These are phyloP conservation scores for Gossypium ekmanianum DNA, from an alignment of 345 rosid species.

Conservation along the genomic window DNA sequence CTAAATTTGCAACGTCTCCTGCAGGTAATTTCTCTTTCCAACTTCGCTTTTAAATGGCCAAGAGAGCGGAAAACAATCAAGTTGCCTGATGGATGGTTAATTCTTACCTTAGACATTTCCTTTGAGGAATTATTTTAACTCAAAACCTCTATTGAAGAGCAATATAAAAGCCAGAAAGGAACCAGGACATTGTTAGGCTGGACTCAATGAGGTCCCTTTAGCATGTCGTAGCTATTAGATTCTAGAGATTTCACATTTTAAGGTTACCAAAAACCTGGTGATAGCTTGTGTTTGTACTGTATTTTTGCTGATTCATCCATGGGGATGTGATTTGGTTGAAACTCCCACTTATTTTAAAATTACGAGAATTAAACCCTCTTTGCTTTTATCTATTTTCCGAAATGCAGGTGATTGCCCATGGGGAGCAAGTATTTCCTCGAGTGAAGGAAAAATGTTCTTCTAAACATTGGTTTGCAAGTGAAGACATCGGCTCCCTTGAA, in stretches of 20 bases:
- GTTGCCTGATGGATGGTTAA: not conserved
- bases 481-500: slow-evolving; percentile 65
- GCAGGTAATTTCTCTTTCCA: slow-evolving; percentile 51
- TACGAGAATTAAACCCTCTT: not conserved
- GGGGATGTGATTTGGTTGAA: slow-evolving; percentile 1
- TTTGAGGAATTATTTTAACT: slow-evolving; percentile 2
- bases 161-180: not conserved
- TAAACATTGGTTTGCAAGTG: slow-evolving; percentile 65
- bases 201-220: not conserved
- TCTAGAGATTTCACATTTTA: not conserved
- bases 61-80: not conserved
- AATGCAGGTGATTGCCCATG: slow-evolving; percentile 80
- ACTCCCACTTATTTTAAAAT: slow-evolving; percentile 1
- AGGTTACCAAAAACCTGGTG: not conserved
- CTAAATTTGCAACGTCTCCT: slow-evolving; percentile 87
- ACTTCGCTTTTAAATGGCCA: not conserved
- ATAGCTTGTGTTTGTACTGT: not conserved
- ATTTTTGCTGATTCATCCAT: not conserved
- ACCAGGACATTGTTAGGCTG: not conserved
- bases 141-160: not conserved
- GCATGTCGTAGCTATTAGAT: not conserved
- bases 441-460: slow-evolving; percentile 80
- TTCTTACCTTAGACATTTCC: not conserved
- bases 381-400: slow-evolving; percentile 10
- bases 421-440: slow-evolving; percentile 93